Conservation (phyloP, 257 asterid genomes). For the Przewalskia tangutica region DNA sequence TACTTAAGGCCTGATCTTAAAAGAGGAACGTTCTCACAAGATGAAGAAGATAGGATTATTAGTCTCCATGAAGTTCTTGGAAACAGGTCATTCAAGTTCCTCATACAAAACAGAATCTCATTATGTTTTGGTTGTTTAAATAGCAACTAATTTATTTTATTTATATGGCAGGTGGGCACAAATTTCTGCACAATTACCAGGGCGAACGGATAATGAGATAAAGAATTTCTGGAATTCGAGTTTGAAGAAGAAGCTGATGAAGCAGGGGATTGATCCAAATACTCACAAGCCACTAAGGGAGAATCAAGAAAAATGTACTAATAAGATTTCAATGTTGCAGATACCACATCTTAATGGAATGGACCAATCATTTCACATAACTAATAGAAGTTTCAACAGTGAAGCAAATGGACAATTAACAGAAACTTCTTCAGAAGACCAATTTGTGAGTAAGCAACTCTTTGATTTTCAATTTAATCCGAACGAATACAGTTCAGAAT, state of each 20-base stretch:
- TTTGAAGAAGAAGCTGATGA: slow-evolving; percentile 63
- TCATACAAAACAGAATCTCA: background rate
- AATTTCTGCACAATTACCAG: slow-evolving; percentile 71
- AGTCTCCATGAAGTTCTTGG: slow-evolving; percentile 65
- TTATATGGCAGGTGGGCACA: slow-evolving; percentile 72
- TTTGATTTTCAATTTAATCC: slow-evolving; percentile 46
- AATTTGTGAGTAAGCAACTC: background rate
- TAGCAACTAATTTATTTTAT: background rate
- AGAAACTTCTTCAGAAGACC: background rate
- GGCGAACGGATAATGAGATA: slow-evolving; percentile 87
- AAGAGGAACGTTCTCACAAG: slow-evolving; percentile 74
- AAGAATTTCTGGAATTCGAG: slow-evolving; percentile 79
- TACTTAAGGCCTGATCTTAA: slow-evolving; percentile 83
- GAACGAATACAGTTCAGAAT: background rate
- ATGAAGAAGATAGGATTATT: slow-evolving; percentile 65
- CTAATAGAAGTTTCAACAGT: background rate
- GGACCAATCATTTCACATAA: slow-evolving; percentile 13
- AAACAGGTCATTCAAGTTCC: slow-evolving; percentile 31
- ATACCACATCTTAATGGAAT: slow-evolving; percentile 9
- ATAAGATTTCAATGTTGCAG: slow-evolving; percentile 11
- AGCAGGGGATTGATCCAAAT: slow-evolving; percentile 76
- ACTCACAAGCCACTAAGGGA: slow-evolving; percentile 48
- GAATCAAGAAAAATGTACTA: background rate
- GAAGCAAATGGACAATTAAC: background rate
- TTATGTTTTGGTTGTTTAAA: background rate